These are phyloP conservation scores for Yamadazyma tumulicola DNA, from an alignment of 805 yeast genomes.

Conservation along the genomic window DNA sequence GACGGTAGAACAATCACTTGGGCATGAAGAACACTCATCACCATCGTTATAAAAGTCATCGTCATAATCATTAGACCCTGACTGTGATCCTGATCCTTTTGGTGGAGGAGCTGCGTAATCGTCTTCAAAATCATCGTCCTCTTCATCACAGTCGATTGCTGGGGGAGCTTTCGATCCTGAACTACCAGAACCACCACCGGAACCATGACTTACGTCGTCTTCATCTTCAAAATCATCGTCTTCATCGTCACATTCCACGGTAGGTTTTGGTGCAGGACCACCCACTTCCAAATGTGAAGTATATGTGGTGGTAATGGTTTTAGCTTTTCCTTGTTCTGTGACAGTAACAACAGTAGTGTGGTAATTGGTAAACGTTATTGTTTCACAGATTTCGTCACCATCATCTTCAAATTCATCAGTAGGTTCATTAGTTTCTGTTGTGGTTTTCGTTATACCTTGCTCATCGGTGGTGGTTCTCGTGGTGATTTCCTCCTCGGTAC, in stretches of 20 bases:
- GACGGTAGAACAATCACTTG: conserved; percentile 12
- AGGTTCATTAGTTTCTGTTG: conserved; percentile 4
- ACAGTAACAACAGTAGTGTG: conserved; percentile 9
- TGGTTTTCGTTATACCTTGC: conserved; percentile 6
- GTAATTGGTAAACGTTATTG: conserved; percentile 13
- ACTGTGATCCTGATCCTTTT: conserved; percentile 5
- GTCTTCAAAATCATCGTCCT: conserved; percentile 9
- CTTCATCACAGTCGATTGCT: conserved; percentile 12
- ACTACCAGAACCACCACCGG: conserved; percentile 9
- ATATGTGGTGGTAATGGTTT: conserved; percentile 10
- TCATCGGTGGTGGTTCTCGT: conserved; percentile 6
- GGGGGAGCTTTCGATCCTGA: conserved; percentile 11
- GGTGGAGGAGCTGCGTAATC: conserved; percentile 2
- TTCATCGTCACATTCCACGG: conserved; percentile 12
- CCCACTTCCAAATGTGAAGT: conserved; percentile 9
- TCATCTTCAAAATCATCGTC: conserved; percentile 14
- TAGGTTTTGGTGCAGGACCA: conserved; percentile 3
- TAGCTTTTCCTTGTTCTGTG: conserved; percentile 12
- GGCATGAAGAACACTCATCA: conserved; percentile 8
- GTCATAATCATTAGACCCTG: conserved; percentile 1
- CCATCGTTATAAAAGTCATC: conserved; percentile 4
- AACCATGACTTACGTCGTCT: conserved; percentile 7
- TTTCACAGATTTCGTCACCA: conserved; percentile 12
- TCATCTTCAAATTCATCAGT: conserved; percentile 5
- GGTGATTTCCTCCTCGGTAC: conserved; percentile 5